Conservation (phyloP, 208 protist species). For the Leptomonas seymouri region DNA sequence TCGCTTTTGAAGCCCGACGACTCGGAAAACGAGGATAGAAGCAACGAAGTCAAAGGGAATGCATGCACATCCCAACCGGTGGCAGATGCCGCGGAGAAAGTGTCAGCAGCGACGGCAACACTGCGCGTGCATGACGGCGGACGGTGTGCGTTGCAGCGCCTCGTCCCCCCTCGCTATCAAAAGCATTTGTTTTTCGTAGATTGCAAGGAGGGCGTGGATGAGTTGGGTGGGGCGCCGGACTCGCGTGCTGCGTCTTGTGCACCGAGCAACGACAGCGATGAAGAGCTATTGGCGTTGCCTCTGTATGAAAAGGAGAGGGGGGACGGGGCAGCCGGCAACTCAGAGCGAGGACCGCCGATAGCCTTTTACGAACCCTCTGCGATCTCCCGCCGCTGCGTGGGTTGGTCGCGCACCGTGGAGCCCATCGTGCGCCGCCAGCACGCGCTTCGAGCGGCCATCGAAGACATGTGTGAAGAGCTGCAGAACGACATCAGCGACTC, state of each 20-base stretch:
- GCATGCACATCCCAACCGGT: background rate
- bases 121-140: conserved; percentile 56
- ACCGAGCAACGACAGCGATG: conserved; percentile 2
- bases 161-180: conserved; percentile 32
- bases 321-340: background rate
- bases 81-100: background rate
- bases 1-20: conserved; percentile 23
- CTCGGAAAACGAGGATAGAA: conserved; percentile 20
- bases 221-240: conserved; percentile 6
- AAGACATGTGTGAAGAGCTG: conserved; percentile 51
- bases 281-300: conserved; percentile 19
- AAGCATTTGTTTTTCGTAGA: conserved; percentile 48
- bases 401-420: conserved; percentile 30
- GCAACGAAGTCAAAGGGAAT: conserved; percentile 3
- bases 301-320: conserved; percentile 10
- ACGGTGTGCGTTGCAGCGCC: conserved; percentile 35
- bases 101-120: background rate
- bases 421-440: conserved; percentile 24
- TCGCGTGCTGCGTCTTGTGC: background rate
- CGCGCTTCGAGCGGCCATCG: conserved; percentile 27
- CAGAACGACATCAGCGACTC: conserved; percentile 49
- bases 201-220: conserved; percentile 34
- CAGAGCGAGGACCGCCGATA: background rate
- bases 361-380: conserved; percentile 29
- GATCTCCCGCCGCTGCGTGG: conserved; percentile 32